Conservation (phyloP, 176 grass and related monocot species). For the Zea luxurians region DNA sequence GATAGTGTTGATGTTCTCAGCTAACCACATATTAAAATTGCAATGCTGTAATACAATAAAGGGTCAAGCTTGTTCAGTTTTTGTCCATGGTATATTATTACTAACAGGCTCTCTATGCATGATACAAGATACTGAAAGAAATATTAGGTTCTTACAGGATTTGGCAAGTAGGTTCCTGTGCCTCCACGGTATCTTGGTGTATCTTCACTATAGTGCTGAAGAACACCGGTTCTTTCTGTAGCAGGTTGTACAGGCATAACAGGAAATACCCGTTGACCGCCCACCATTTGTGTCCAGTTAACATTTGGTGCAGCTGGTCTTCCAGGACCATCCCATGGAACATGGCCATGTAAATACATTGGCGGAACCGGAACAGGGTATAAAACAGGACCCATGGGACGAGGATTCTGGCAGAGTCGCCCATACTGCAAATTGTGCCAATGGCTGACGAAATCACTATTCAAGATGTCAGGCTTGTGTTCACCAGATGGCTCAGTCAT, state of each 20-base stretch:
- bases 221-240: slow-evolving; percentile 51
- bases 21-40: background rate
- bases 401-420: slow-evolving; percentile 64
- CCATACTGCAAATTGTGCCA: slow-evolving; percentile 70
- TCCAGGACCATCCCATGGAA: slow-evolving; percentile 70
- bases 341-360: slow-evolving; percentile 57
- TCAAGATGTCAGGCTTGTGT: slow-evolving; percentile 73
- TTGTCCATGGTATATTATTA: slow-evolving; percentile 14
- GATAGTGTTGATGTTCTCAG: background rate
- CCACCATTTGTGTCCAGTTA: slow-evolving; percentile 62
- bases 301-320: slow-evolving; percentile 63
- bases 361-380: slow-evolving; percentile 50
- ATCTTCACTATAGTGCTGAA: slow-evolving; percentile 57
- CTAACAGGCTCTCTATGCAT: slow-evolving; percentile 16
- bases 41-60: background rate
- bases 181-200: slow-evolving; percentile 77
- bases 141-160: slow-evolving; percentile 73
- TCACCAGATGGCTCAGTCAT: slow-evolving; percentile 54
- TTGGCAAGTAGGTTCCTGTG: slow-evolving; percentile 91
- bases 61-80: background rate
- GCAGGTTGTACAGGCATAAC: slow-evolving; percentile 60
- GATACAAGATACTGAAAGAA: background rate
- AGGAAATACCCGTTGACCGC: slow-evolving; percentile 57
- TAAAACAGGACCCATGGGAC: slow-evolving; percentile 35
- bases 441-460: slow-evolving; percentile 70